phyloP scores from a whole-genome alignment of 139 green algal genomes.

The Micractinium conductrix region DNA sequence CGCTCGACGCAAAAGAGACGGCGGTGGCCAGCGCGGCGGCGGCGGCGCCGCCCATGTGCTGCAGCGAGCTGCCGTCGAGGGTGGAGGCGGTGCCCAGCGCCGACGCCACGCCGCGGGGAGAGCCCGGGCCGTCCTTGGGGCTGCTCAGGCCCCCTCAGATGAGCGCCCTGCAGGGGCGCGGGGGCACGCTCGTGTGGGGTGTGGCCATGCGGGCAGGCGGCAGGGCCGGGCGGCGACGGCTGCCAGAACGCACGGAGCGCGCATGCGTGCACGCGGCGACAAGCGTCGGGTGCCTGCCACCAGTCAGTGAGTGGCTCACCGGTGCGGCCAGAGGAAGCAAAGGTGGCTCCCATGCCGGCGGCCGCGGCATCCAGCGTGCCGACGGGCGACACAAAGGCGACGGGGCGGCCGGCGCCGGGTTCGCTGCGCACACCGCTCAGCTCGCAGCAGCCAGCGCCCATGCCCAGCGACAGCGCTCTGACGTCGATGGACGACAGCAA shows the following conservation, averaged over 20 bases:
- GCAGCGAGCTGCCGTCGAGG: background rate
- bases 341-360: background rate
- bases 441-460: background rate
- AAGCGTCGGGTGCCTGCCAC: too few species aligned
- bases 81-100: background rate
- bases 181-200: too few species aligned
- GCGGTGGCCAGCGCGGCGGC: background rate
- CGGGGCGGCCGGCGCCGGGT: too few species aligned
- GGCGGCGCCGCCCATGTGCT: background rate
- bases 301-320: background rate
- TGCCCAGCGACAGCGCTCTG: background rate
- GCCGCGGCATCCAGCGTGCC: conserved; percentile 1
- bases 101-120: conserved; percentile 3
- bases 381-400: background rate
- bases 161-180: background rate
- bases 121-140: conserved; percentile 14
- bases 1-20: background rate
- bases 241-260: too few species aligned
- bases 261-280: too few species aligned
- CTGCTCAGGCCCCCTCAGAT: conserved; percentile 12
- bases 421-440: background rate
- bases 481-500: conserved; percentile 23
- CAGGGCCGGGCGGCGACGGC: too few species aligned
- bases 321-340: conserved; percentile 1
- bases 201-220: too few species aligned